phyloP scores from a whole-genome alignment of 257 asterid genomes.

The Handroanthus guayacan region DNA sequence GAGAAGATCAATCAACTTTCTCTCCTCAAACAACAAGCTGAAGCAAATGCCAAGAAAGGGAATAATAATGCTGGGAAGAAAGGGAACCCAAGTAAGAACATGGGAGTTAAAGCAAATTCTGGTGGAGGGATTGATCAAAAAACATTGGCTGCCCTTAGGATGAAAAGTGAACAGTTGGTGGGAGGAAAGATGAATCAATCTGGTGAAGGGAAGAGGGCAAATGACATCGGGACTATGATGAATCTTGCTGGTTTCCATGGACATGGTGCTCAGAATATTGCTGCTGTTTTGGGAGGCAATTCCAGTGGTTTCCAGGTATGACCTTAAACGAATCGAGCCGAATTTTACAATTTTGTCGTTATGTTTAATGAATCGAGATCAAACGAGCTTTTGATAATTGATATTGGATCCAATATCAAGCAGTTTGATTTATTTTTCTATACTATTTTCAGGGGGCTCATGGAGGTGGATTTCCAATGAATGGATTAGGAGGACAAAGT shows the following conservation, averaged over 20 bases:
- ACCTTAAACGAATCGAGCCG: neutral
- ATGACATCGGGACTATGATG: slow-evolving; percentile 64
- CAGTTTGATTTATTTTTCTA: too few relatives aligned
- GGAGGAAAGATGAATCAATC: slow-evolving; percentile 9
- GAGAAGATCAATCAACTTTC: slow-evolving; percentile 51
- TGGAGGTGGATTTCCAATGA: slow-evolving; percentile 37
- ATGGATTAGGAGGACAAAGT: slow-evolving; percentile 37
- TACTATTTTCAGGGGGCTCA: neutral
- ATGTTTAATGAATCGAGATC: too few relatives aligned
- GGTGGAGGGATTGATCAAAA: slow-evolving; percentile 49
- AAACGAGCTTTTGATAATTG: too few relatives aligned
- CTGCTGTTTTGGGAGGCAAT: slow-evolving; percentile 39
- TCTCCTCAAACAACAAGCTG: slow-evolving; percentile 54
- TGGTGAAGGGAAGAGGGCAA: slow-evolving; percentile 45
- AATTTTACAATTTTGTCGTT: slow-evolving; percentile 22
- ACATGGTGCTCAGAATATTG: slow-evolving; percentile 40
- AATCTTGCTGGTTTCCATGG: slow-evolving; percentile 76
- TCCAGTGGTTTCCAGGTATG: neutral
- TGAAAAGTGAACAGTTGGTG: slow-evolving; percentile 39
- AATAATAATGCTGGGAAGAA: slow-evolving; percentile 39
- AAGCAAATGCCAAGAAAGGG: slow-evolving; percentile 44
- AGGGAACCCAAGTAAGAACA: slow-evolving; percentile 40
- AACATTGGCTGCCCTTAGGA: slow-evolving; percentile 49
- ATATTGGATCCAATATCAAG: too few relatives aligned
- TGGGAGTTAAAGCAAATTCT: slow-evolving; percentile 35